Percentiles rank a stretch among this genome's conserved stretches.
Conservation (phyloP, 331 rosid species). For the Quercus lobata region DNA sequence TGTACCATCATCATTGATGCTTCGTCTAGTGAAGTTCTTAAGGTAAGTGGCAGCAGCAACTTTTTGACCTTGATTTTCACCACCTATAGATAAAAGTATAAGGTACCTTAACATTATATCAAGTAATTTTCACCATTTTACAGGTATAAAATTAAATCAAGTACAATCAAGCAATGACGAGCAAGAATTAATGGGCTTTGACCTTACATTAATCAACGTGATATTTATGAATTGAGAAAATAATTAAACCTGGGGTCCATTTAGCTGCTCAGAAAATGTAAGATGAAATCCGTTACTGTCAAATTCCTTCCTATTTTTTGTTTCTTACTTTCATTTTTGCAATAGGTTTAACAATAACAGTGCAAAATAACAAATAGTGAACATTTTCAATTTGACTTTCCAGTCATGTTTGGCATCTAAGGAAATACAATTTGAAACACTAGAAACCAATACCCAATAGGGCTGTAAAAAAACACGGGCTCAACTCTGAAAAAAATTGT, state of each 20-base stretch:
- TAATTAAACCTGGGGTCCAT: neutral
- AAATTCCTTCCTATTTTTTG: neutral
- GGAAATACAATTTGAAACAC: neutral
- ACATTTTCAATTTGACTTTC: neutral
- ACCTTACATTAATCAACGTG: neutral
- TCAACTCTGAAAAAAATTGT: no score
- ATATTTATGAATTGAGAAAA: neutral
- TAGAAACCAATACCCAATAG: no score
- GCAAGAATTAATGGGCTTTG: neutral
- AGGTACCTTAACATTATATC: neutral
- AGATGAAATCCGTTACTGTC: neutral
- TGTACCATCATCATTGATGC: constrained; percentile 31
- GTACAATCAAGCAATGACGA: neutral
- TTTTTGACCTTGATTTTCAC: constrained; percentile 57
- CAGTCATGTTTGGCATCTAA: neutral
- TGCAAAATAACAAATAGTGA: neutral
- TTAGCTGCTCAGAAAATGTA: neutral
- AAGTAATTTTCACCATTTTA: neutral
- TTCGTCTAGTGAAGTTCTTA: constrained; percentile 66
- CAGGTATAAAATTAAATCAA: neutral
- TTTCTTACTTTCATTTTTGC: neutral
- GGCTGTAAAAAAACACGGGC: no score
- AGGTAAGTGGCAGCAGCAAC: constrained; percentile 77
- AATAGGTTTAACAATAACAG: neutral
- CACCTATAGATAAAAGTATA: constrained; percentile 28